Evolutionary conservation across 2,329 filamentous ascomycete species (phyloP), one percentile per base, ranked within the genome.

Genomic region (Hyphodiscus sp.): DNA sequence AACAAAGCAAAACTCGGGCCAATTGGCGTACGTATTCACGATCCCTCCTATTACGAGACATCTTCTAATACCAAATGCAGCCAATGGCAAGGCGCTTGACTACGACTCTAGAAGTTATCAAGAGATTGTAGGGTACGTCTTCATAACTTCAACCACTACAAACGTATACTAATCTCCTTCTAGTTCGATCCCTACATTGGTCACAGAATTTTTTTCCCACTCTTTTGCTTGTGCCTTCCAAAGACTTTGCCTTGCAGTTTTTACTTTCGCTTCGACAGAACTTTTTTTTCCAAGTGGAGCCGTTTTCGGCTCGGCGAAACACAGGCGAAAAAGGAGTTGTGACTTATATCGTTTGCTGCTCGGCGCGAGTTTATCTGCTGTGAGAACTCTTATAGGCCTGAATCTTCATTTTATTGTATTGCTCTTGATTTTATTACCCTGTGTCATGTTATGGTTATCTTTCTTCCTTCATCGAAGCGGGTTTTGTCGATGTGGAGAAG

Each of bases 81-180:
- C 71, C 70, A 74, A 74, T 74, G 72, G 73, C 68, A 75, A 74
- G 71, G 73, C 72, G 73, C 70, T 73, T 74, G 73, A 75, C 73
- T 75, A 74, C 73, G 73, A 72, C 74, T 74, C 72, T 74, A 73
- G 70, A 74, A 72, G 74, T 74, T 74, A 38, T 38, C 33, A 38
- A 38, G 11, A 15, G 16, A 38, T n/a, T 38, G 33, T 10, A 38
- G 33, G 33, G 33, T 38, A n/a, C 4, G 4, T n/a, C 33, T 38
- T 13, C 11, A 38, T n/a, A 13, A 33, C 11, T 13, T 5, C 33
- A n/a, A 38, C 23, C 4, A 6, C 4, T 38, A 6, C 11, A 38
- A 38, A 4, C 5, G 2, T 2, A 38, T n/a, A 38, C 33, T 38
- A 38, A 38, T n/a, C n/a, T n/a, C n/a, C 33, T 15, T 13, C 2